phyloP scores from a whole-genome alignment of 495 filamentous ascomycete species.

The Pseudevernia furfuracea region DNA sequence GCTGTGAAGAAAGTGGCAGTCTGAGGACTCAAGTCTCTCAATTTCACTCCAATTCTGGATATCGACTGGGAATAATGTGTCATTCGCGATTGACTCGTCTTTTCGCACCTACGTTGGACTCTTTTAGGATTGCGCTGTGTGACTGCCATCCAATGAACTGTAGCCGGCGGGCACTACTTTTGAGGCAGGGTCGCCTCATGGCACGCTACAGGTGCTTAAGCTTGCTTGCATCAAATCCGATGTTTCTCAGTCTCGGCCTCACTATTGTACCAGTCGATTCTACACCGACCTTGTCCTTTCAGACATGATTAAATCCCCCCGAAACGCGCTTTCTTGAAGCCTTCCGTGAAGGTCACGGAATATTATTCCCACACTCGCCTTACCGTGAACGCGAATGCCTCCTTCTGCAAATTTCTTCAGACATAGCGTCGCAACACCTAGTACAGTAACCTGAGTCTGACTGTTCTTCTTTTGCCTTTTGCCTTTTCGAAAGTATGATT shows the following conservation, averaged over 20 bases:
- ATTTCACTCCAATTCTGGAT: too few species aligned
- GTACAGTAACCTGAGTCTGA: neutral
- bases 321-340: neutral
- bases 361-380: too few species aligned
- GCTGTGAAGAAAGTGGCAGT: too few species aligned
- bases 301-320: neutral
- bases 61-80: too few species aligned
- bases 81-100: neutral
- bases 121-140: too few species aligned
- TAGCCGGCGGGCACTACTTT: neutral
- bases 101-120: neutral
- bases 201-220: neutral
- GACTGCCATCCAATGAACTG: neutral
- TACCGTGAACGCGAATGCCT: neutral
- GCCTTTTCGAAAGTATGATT: neutral
- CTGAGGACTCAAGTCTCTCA: too few species aligned
- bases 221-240: neutral
- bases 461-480: neutral
- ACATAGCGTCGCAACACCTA: neutral
- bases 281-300: neutral
- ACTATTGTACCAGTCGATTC: neutral
- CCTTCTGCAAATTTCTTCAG: neutral
- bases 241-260: neutral
- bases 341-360: too few species aligned
- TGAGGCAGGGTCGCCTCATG: neutral